Evolutionary conservation across 2,329 filamentous ascomycete genomes (phyloP).

Genomic region (Aureobasidium sp.): DNA sequence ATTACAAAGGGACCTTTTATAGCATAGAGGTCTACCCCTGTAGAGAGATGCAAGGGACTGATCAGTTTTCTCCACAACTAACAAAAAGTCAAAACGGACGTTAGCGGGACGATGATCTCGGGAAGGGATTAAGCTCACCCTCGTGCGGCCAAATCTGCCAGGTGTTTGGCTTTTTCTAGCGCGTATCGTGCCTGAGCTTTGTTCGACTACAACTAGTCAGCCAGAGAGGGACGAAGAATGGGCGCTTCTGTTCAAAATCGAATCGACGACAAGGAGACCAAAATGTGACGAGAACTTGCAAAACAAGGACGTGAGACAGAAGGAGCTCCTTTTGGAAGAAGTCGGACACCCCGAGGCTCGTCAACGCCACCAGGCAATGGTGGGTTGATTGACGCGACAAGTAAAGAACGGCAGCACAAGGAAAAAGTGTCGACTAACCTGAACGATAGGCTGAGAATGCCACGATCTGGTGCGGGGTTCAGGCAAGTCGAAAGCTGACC

Average conservation of each 20-base stretch:
- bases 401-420: slow-evolving; percentile 6
- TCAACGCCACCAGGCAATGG: slow-evolving; percentile 6
- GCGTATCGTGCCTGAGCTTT: slow-evolving; percentile 10
- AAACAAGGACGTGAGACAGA: slow-evolving; percentile 12
- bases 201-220: slow-evolving; percentile 5
- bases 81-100: slow-evolving; percentile 15
- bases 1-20: not conserved
- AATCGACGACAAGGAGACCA: slow-evolving; percentile 2
- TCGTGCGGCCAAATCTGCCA: slow-evolving; percentile 14
- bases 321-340: slow-evolving; percentile 2
- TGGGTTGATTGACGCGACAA: slow-evolving; percentile 1
- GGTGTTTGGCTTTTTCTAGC: slow-evolving; percentile 2
- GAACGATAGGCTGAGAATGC: slow-evolving; percentile 10
- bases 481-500: slow-evolving; percentile 11
- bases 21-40: not conserved
- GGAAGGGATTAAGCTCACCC: slow-evolving; percentile 14
- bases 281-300: slow-evolving; percentile 14
- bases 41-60: slow-evolving; percentile 13
- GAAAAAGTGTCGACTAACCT: slow-evolving; percentile 8
- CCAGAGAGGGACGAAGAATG: not conserved
- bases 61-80: slow-evolving; percentile 11
- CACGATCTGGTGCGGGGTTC: slow-evolving; percentile 13
- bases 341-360: slow-evolving; percentile 10
- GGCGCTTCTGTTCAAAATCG: not conserved
- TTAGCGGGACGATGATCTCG: slow-evolving; percentile 14